Conservation (phyloP, 208 protist genomes). For the Leishmania tropica region DNA sequence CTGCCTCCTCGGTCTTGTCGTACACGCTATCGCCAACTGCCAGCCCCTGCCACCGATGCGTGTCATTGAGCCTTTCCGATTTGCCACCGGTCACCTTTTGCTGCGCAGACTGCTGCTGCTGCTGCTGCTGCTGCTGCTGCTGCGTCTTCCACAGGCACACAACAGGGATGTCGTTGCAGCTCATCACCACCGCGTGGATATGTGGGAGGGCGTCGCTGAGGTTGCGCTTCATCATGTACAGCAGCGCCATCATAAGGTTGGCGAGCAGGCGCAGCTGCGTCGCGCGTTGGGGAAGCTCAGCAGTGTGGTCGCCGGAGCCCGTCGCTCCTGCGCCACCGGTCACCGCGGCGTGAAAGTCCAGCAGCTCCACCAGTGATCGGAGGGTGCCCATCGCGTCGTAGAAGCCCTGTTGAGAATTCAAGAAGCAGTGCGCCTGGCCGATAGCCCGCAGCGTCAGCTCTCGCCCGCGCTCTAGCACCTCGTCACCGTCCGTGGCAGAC, state of each 20-base stretch:
- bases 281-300: conserved; percentile 30
- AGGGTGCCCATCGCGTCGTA: conserved; percentile 51
- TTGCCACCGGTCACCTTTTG: neutral
- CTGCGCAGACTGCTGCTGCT: conserved; percentile 1
- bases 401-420: conserved; percentile 39
- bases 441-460: conserved; percentile 33
- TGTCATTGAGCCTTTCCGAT: neutral
- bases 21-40: conserved; percentile 13
- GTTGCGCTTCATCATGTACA: conserved; percentile 41
- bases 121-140: conserved; percentile 1
- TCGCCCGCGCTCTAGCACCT: conserved; percentile 29
- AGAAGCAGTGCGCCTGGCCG: conserved; percentile 25
- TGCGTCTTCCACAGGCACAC: conserved; percentile 21
- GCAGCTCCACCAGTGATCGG: conserved; percentile 33
- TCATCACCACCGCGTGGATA: conserved; percentile 43
- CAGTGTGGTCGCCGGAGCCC: conserved; percentile 15
- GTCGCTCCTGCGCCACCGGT: conserved; percentile 25
- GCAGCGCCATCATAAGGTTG: conserved; percentile 45
- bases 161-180: conserved; percentile 39
- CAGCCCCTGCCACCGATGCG: conserved; percentile 2
- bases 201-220: conserved; percentile 41
- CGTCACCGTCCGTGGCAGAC: conserved; percentile 28
- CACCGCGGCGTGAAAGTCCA: conserved; percentile 32
- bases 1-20: neutral
- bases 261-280: conserved; percentile 54